Conservation (phyloP, 345 rosid species). For the Lagerstroemia speciosa region DNA sequence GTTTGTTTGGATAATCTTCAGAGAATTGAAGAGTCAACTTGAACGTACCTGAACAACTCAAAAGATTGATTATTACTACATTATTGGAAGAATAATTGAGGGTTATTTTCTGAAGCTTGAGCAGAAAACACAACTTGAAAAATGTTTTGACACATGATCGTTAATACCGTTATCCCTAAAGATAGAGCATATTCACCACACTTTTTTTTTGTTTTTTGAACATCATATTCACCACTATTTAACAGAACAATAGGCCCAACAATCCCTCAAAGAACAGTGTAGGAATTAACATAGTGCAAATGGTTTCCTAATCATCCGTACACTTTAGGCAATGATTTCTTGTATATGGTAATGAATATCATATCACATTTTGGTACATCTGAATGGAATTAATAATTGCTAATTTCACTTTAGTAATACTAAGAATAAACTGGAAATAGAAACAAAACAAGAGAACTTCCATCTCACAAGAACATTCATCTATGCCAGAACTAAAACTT, state of each 20-base stretch:
- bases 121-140: neutral
- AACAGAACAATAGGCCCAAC: neutral
- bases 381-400: neutral
- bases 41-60: conserved; percentile 49
- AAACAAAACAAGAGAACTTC: neutral
- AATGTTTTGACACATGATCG: neutral
- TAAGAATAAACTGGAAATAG: neutral
- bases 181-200: neutral
- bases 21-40: conserved; percentile 65
- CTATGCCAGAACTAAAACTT: neutral
- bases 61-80: conserved; percentile 3
- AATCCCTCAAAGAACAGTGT: neutral
- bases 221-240: neutral
- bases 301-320: too few species aligned
- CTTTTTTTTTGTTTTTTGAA: too few species aligned
- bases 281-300: neutral
- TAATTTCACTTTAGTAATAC: neutral
- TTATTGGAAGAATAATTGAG: neutral
- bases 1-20: conserved; percentile 78
- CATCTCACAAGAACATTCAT: neutral
- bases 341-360: neutral
- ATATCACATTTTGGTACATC: neutral
- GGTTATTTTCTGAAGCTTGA: neutral
- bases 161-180: neutral
- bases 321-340: too few species aligned